Evolutionary conservation across 306 rosid species (phyloP), one percentile per base, ranked within the genome.

Genomic region (Castanea sativa): DNA sequence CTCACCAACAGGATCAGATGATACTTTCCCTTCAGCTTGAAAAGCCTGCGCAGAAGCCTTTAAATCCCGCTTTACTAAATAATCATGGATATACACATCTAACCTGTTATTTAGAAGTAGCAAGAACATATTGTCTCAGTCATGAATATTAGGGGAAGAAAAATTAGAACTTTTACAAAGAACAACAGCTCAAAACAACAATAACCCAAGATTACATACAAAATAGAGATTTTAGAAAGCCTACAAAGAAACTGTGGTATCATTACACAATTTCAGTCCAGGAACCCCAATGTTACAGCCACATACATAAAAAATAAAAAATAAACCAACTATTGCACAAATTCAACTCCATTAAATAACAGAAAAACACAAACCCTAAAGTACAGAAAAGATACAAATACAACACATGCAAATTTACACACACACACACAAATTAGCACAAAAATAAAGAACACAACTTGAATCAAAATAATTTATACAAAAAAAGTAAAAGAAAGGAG

Each of bases 1-100:
- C 99, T 84, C 78, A 95, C 99, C 99, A 84, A 95, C 99, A 51
- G 99, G 99, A 90, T 95, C 99, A 4, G 99, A 91, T 59, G 99
- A 95, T 21, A 95, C 99, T 90, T 95, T 95, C 23, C 98, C 99
- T 88, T 95, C 99, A 29, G 94, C 92, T 83, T 91, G 98, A 82
- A 95, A 95, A 71, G 99, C 99, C 85, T 95, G 96, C 72, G 99
- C 99, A 79, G 99, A 82, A 86, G 97, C 96, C 84, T 95, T 95
- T 82, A 95, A 91, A 80, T 95, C 98, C 86, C 99, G 88, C 88
- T 95, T 95, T 6, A 95, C 98, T 52, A 95, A 81, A 72, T 95
- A 95, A 89, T 95, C 99, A 43, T 95, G 98, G 82, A 95, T 95
- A 83, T 95, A 95, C 70, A 95, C 99, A 90, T 95, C 99, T 80